phyloP scores from a whole-genome alignment of 805 yeast species.

The Diddensiella santjacobensis region DNA sequence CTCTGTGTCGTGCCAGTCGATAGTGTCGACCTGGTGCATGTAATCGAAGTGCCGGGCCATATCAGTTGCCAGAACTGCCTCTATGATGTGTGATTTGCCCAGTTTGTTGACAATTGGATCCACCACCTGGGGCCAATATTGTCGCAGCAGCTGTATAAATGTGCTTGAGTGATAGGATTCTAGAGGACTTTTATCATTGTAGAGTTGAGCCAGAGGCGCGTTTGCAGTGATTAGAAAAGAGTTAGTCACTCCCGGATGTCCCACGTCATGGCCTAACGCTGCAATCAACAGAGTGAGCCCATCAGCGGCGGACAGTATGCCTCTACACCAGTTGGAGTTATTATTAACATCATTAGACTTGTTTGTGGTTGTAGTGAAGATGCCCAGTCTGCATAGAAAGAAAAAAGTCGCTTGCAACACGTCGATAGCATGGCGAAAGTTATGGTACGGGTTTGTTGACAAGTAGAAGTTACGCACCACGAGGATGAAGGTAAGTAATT shows the following conservation, averaged over 20 bases:
- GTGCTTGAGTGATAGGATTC: constrained; percentile 79
- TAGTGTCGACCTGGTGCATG: constrained; percentile 41
- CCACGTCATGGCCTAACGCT: constrained; percentile 91
- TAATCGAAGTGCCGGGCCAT: constrained; percentile 85
- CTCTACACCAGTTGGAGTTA: neutral
- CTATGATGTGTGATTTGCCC: constrained; percentile 24
- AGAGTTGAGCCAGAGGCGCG: constrained; percentile 62
- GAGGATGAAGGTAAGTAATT: constrained; percentile 56
- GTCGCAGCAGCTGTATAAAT: constrained; percentile 48
- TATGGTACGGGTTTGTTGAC: constrained; percentile 86
- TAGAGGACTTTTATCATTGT: constrained; percentile 63
- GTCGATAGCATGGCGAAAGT: constrained; percentile 93
- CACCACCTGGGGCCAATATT: constrained; percentile 46
- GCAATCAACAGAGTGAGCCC: constrained; percentile 65
- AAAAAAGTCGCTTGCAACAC: constrained; percentile 87
- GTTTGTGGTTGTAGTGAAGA: neutral
- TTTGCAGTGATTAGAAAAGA: constrained; percentile 55
- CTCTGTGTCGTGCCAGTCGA: constrained; percentile 13
- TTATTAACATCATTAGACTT: neutral
- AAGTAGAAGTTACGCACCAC: constrained; percentile 75
- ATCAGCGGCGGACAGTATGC: constrained; percentile 38
- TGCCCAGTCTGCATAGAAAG: constrained; percentile 40
- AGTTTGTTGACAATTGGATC: constrained; percentile 14
- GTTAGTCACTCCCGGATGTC: constrained; percentile 96
- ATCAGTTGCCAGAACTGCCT: constrained; percentile 74